Conservation (phyloP, 179 eudicot genomes). For the Silene coronaria region DNA sequence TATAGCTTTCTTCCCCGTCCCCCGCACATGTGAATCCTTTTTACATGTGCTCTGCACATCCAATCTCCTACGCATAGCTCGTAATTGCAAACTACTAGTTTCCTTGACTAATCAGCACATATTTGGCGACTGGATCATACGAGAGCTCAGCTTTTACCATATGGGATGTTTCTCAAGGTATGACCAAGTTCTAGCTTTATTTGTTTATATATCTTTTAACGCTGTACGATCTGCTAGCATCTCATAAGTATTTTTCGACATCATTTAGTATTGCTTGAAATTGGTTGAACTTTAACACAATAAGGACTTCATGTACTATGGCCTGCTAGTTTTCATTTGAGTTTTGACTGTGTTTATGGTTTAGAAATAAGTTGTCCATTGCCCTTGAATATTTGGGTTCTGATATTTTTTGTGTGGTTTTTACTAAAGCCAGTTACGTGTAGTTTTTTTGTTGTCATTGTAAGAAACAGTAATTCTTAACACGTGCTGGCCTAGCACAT, state of each 20-base stretch:
- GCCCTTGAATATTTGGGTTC: background rate
- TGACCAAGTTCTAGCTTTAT: background rate
- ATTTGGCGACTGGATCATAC: constrained; percentile 86
- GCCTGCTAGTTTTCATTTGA: background rate
- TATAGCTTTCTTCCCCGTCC: background rate
- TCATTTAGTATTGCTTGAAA: background rate
- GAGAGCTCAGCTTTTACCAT: constrained; percentile 88
- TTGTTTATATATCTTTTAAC: background rate
- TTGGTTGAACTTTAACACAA: background rate
- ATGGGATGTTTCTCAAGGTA: constrained; percentile 99
- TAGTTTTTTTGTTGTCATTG: background rate
- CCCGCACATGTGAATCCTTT: background rate
- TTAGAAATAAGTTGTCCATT: background rate
- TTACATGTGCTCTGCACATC: background rate
- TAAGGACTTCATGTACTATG: background rate
- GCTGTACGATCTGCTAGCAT: background rate
- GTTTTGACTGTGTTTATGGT: background rate
- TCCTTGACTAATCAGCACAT: constrained; percentile 66
- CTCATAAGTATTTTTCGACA: background rate
- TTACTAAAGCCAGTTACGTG: background rate
- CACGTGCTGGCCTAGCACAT: too few relatives aligned
- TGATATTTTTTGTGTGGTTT: background rate
- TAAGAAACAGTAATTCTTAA: background rate
- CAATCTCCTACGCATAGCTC: background rate
- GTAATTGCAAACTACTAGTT: constrained; percentile 6